Evolutionary conservation across 2,329 filamentous ascomycete genomes (phyloP).

Genomic region (Cladosporium austrohemisphaericum): DNA sequence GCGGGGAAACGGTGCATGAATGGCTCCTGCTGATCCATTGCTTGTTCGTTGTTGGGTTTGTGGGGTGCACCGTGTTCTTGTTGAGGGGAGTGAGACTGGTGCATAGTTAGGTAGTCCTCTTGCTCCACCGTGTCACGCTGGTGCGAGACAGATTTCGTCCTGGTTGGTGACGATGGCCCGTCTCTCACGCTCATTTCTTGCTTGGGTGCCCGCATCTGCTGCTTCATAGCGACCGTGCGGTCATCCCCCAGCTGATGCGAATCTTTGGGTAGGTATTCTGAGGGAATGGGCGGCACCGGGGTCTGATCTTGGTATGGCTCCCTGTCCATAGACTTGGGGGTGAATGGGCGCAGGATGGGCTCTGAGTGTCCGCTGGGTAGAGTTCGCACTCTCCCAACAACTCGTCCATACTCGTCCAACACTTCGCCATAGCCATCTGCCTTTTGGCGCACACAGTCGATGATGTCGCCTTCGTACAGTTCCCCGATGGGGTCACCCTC

Average conservation of each 20-base stretch:
- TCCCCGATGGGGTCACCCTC: conserved; percentile 48
- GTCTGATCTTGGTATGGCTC: neutral
- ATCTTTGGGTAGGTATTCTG: too few relatives aligned
- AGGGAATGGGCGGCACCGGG: neutral
- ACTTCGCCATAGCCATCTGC: conserved; percentile 47
- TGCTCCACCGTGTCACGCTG: neutral
- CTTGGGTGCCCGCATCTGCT: neutral
- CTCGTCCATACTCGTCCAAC: conserved; percentile 45
- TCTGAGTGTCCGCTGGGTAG: neutral
- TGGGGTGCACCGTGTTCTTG: neutral
- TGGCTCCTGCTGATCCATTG: neutral
- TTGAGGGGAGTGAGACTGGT: neutral
- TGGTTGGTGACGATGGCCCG: conserved; percentile 5
- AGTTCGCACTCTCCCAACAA: conserved; percentile 37
- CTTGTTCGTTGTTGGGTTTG: neutral
- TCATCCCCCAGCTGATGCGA: neutral
- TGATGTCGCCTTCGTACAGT: conserved; percentile 43
- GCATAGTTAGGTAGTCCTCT: neutral
- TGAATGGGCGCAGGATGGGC: neutral
- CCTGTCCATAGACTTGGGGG: neutral
- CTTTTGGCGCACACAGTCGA: conserved; percentile 44
- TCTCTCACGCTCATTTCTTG: neutral
- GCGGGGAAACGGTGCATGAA: too few relatives aligned
- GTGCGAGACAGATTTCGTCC: neutral
- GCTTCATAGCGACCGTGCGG: neutral